phyloP scores from a whole-genome alignment of 164 flowering plant species.

The Pachysandra terminalis region DNA sequence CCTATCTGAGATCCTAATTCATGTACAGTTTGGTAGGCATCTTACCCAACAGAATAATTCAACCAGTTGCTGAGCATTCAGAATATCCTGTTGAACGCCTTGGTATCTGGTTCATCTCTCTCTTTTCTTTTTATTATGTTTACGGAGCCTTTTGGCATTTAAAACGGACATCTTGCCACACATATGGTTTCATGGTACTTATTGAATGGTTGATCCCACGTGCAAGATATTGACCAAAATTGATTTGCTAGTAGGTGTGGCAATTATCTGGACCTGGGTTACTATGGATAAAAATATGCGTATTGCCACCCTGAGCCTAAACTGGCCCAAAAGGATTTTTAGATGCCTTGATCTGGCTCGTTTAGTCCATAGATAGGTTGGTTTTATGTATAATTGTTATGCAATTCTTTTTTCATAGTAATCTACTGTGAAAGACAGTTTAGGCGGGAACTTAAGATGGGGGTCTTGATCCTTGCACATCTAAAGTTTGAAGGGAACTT shows the following conservation, averaged over 20 bases:
- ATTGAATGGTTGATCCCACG: neutral
- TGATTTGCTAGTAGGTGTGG: neutral
- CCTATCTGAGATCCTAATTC: slow-evolving; percentile 3
- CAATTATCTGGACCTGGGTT: too few species aligned
- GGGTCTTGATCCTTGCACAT: too few species aligned
- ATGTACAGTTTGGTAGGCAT: slow-evolving; percentile 73
- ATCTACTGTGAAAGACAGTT: too few species aligned
- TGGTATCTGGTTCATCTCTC: slow-evolving; percentile 40
- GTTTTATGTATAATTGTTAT: too few species aligned
- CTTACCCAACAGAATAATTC: slow-evolving; percentile 88
- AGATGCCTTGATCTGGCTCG: too few species aligned
- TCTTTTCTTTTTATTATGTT: neutral
- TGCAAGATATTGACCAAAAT: neutral
- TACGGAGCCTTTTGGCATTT: neutral
- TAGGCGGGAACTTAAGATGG: too few species aligned
- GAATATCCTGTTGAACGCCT: slow-evolving; percentile 91
- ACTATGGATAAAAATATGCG: too few species aligned
- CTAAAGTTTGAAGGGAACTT: too few species aligned
- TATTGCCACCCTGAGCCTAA: too few species aligned
- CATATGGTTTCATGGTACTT: neutral
- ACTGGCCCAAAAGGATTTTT: too few species aligned
- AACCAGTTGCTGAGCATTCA: slow-evolving; percentile 95
- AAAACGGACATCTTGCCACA: neutral
- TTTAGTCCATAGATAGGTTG: too few species aligned
- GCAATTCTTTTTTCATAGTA: too few species aligned